A percentile compares a stretch with the other conserved stretches of the same genome.
phyloP scores from a whole-genome alignment of 208 protist genomes.

The Acanthamoeba sp. region DNA sequence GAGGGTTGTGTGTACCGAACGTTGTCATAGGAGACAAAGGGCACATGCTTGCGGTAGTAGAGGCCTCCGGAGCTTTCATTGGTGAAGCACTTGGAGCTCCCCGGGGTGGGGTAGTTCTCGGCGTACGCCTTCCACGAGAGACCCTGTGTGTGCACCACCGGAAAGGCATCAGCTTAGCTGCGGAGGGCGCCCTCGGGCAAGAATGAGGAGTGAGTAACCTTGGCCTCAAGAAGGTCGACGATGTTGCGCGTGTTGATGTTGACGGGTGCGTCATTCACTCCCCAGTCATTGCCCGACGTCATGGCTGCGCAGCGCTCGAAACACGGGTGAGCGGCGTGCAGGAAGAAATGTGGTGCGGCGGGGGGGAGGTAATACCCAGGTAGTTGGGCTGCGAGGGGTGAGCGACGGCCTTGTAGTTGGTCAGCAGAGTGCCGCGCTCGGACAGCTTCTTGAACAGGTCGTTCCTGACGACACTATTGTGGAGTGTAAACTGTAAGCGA shows the following conservation, averaged over 20 bases:
- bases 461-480: neutral
- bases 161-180: neutral
- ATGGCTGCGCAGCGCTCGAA: neutral
- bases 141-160: neutral
- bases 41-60: neutral
- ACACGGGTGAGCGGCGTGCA: neutral
- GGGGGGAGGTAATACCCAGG: neutral
- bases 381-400: conserved; percentile 4
- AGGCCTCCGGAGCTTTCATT: neutral
- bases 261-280: neutral
- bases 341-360: no score
- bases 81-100: neutral
- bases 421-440: neutral
- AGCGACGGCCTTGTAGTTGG: conserved; percentile 2
- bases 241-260: conserved; percentile 18
- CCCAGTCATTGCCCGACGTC: neutral
- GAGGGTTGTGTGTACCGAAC: neutral
- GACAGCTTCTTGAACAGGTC: neutral
- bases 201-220: neutral
- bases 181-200: no score
- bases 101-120: neutral
- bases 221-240: neutral
- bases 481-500: neutral
- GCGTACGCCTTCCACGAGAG: conserved; percentile 14
- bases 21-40: neutral